A percentile compares a stretch with the other conserved stretches of the same genome.
phyloP scores from a whole-genome alignment of 208 protist genomes.

The Leptomonas pyrrhocoris region DNA sequence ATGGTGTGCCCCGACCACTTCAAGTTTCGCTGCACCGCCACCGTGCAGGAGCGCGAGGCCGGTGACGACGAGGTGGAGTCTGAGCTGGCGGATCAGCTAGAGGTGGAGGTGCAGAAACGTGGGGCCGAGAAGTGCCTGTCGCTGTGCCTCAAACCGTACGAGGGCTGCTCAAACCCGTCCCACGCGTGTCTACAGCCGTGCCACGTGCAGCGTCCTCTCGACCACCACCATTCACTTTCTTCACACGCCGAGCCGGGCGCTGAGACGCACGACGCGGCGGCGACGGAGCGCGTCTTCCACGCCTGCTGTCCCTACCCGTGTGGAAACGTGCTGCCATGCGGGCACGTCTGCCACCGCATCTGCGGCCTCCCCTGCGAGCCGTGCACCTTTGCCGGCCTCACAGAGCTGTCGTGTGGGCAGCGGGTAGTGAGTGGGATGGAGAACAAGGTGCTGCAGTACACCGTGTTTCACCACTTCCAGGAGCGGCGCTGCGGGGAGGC shows the following conservation, averaged over 20 bases:
- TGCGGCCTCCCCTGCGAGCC: slow-evolving; percentile 76
- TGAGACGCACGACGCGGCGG: slow-evolving; percentile 1
- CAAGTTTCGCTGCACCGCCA: slow-evolving; percentile 62
- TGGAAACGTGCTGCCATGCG: slow-evolving; percentile 55
- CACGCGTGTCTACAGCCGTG: slow-evolving; percentile 79
- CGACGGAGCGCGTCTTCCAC: slow-evolving; percentile 33
- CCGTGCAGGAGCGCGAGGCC: slow-evolving; percentile 40
- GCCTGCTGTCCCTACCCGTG: slow-evolving; percentile 80
- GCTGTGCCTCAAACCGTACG: slow-evolving; percentile 71
- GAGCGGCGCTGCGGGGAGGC: slow-evolving; percentile 56
- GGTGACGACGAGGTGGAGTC: slow-evolving; percentile 16
- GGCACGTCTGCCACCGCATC: slow-evolving; percentile 66
- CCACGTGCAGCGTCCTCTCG: slow-evolving; percentile 43
- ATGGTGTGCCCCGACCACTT: slow-evolving; percentile 80
- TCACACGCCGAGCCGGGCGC: background rate
- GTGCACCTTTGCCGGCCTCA: slow-evolving; percentile 72
- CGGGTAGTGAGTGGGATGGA: slow-evolving; percentile 72
- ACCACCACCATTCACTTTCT: background rate
- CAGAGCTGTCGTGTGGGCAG: slow-evolving; percentile 81
- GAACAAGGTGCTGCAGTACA: slow-evolving; percentile 49
- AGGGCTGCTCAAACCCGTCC: slow-evolving; percentile 53
- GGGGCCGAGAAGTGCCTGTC: slow-evolving; percentile 61
- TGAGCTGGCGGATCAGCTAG: slow-evolving; percentile 9
- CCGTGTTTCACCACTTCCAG: slow-evolving; percentile 79
- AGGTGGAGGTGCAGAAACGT: slow-evolving; percentile 43